Percentiles rank a stretch among this genome's conserved stretches.
Evolutionary conservation across 163 green algal genomes (phyloP).

Genomic region (Prototheca wickerhamii): DNA sequence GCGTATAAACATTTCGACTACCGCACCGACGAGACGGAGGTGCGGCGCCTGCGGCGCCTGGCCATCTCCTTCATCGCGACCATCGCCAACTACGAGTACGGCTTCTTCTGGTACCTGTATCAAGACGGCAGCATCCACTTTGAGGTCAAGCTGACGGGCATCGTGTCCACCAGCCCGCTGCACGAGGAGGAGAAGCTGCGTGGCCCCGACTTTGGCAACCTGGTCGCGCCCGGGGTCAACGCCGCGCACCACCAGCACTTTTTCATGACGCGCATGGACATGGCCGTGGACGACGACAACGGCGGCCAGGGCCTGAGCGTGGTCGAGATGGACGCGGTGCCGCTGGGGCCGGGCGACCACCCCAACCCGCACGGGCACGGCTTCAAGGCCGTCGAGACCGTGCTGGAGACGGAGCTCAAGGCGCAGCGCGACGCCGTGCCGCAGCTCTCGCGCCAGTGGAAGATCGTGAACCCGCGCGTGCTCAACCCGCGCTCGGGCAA

Average conservation of each 20-base stretch:
- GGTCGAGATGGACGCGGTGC: conserved; percentile 52
- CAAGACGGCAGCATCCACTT: conserved; percentile 77
- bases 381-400: conserved; percentile 41
- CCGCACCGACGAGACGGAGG: conserved; percentile 35
- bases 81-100: conserved; percentile 73
- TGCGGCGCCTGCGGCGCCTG: conserved; percentile 59
- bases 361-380: conserved; percentile 52
- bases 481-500: conserved; percentile 48
- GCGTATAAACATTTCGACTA: conserved; percentile 90
- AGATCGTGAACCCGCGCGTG: conserved; percentile 55
- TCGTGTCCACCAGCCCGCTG: conserved; percentile 40
- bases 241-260: conserved; percentile 81
- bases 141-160: conserved; percentile 83
- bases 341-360: conserved; percentile 18
- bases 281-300: conserved; percentile 59
- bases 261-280: conserved; percentile 79
- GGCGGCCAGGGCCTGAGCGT: conserved; percentile 45
- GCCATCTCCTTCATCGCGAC: conserved; percentile 75
- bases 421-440: conserved; percentile 34
- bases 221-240: conserved; percentile 50
- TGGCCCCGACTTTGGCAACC: conserved; percentile 6
- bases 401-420: conserved; percentile 32
- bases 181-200: conserved; percentile 1
- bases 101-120: conserved; percentile 63
- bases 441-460: conserved; percentile 36